These are phyloP conservation scores for Hymenoscyphus infarciens DNA, from an alignment of 2,329 filamentous ascomycete genomes.

Conservation along the genomic window DNA sequence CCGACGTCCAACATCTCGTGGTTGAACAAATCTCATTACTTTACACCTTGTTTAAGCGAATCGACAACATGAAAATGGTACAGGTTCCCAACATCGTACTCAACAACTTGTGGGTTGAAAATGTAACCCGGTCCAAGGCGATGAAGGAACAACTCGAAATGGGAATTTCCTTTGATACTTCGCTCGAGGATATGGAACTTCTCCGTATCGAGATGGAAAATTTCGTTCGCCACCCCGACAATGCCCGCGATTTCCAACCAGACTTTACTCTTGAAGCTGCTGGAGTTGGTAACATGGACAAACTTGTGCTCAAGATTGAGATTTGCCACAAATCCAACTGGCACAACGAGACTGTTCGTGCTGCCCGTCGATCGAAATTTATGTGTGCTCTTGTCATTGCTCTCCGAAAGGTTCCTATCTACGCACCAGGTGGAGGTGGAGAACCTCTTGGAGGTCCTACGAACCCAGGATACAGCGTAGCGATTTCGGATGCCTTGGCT, in stretches of 20 bases:
- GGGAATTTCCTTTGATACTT: constrained; percentile 80
- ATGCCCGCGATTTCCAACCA: constrained; percentile 84
- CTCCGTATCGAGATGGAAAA: constrained; percentile 78
- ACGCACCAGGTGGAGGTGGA: constrained; percentile 70
- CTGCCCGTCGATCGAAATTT: constrained; percentile 84
- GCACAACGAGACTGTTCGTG: constrained; percentile 81
- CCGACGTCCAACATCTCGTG: constrained; percentile 60
- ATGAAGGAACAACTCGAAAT: constrained; percentile 82
- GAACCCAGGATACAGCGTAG: constrained; percentile 79
- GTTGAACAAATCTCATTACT: constrained; percentile 94
- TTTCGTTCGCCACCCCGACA: constrained; percentile 81
- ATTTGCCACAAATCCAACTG: constrained; percentile 93
- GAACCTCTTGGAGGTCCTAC: constrained; percentile 60
- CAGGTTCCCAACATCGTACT: constrained; percentile 85
- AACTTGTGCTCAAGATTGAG: constrained; percentile 76
- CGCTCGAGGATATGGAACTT: constrained; percentile 83
- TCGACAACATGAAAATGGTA: constrained; percentile 74
- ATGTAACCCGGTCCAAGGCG: constrained; percentile 82
- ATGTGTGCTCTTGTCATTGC: constrained; percentile 90
- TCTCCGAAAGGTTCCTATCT: constrained; percentile 81
- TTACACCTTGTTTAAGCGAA: constrained; percentile 85
- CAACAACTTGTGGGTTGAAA: constrained; percentile 93
- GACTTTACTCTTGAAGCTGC: constrained; percentile 76
- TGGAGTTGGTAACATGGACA: constrained; percentile 81
- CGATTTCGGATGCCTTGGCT: constrained; percentile 68